phyloP scores from a whole-genome alignment of 805 yeast species.

The Barnettozyma pratensis region DNA sequence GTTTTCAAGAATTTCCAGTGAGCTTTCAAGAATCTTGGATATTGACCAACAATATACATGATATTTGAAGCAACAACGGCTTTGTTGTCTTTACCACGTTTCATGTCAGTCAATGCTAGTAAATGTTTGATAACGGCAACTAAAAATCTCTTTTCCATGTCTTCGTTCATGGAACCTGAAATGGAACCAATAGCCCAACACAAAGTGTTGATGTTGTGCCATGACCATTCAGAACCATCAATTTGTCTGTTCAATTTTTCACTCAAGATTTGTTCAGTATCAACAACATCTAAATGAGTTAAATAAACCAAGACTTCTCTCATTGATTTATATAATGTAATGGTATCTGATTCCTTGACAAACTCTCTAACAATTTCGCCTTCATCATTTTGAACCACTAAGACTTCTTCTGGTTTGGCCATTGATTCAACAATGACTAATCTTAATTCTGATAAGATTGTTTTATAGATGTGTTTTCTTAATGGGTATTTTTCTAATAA shows the following conservation, averaged over 20 bases:
- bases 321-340: constrained; percentile 90
- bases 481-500: constrained; percentile 71
- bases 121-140: constrained; percentile 92
- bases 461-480: constrained; percentile 80
- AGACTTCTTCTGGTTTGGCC: constrained; percentile 98
- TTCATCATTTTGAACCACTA: constrained; percentile 96
- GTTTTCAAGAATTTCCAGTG: constrained; percentile 98
- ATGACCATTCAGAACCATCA: constrained; percentile 97
- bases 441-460: constrained; percentile 75
- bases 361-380: constrained; percentile 98
- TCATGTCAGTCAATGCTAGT: constrained; percentile 88
- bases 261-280: constrained; percentile 91
- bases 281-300: constrained; percentile 91
- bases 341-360: constrained; percentile 95
- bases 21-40: constrained; percentile 94
- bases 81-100: constrained; percentile 95
- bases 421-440: constrained; percentile 92
- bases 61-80: constrained; percentile 99
- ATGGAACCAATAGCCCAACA: constrained; percentile 99
- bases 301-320: constrained; percentile 92
- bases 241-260: constrained; percentile 87
- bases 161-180: constrained; percentile 98
- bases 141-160: constrained; percentile 89
- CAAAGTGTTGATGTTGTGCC: constrained; percentile 94
- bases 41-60: constrained; percentile 99